Evolutionary conservation across 805 yeast species (phyloP).

Genomic region (Torulaspora gathmanii): DNA sequence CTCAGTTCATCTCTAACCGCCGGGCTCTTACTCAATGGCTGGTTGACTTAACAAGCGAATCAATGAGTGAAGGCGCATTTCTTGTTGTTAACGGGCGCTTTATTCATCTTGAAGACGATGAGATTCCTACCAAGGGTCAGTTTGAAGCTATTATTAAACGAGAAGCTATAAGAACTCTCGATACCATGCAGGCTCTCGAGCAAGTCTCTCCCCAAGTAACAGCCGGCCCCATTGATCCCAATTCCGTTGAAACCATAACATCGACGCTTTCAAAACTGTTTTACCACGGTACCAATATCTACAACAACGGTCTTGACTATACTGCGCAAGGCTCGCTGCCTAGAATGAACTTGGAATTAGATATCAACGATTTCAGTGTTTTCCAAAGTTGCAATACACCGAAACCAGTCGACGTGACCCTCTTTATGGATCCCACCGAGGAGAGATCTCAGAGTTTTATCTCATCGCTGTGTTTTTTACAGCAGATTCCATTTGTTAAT

Average conservation of each 20-base stretch:
- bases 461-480: slow-evolving; percentile 43
- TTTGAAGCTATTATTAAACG: slow-evolving; percentile 41
- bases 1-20: slow-evolving; percentile 13
- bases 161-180: slow-evolving; percentile 47
- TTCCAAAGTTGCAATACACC: slow-evolving; percentile 25
- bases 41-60: slow-evolving; percentile 21
- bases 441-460: slow-evolving; percentile 63
- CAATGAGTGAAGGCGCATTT: slow-evolving; percentile 36
- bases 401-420: slow-evolving; percentile 49
- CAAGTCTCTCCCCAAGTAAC: slow-evolving; percentile 18
- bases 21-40: slow-evolving; percentile 23
- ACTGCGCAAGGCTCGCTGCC: slow-evolving; percentile 41
- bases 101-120: slow-evolving; percentile 36
- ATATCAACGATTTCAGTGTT: slow-evolving; percentile 18
- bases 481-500: slow-evolving; percentile 46
- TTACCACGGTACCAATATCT: slow-evolving; percentile 30
- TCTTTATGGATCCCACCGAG: slow-evolving; percentile 67
- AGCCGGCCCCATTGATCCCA: slow-evolving; percentile 27
- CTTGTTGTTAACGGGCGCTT: slow-evolving; percentile 53
- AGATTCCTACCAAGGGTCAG: slow-evolving; percentile 24
- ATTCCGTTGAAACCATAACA: slow-evolving; percentile 47
- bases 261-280: slow-evolving; percentile 44
- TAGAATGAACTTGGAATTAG: slow-evolving; percentile 42
- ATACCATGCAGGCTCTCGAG: slow-evolving; percentile 29
- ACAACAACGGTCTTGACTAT: slow-evolving; percentile 38